Percentiles rank a stretch among this genome's conserved stretches.
These are phyloP conservation scores for Beauveria brongniartii DNA, from an alignment of 2,329 filamentous ascomycete genomes.

Conservation along the genomic window DNA sequence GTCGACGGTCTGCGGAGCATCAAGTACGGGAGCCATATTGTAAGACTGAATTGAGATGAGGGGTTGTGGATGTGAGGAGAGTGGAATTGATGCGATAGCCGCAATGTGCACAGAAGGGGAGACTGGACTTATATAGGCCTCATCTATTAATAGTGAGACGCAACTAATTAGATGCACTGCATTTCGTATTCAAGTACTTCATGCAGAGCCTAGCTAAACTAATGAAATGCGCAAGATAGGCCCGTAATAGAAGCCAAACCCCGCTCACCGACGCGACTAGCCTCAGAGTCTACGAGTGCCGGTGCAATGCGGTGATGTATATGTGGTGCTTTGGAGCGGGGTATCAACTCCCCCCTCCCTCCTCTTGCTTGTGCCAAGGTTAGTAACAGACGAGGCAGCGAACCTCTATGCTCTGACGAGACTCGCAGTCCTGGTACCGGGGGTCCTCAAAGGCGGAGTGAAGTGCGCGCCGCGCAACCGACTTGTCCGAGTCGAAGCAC, in stretches of 20 bases:
- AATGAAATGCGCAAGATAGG: constrained; percentile 1
- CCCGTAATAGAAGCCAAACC: constrained; percentile 1
- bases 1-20: constrained; percentile 35
- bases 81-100: not conserved
- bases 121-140: not conserved
- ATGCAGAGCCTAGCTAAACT: not conserved
- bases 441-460: constrained; percentile 47
- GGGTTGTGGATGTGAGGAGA: not conserved
- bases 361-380: not conserved
- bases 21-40: constrained; percentile 27
- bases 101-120: not conserved
- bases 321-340: not conserved
- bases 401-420: constrained; percentile 57
- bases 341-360: not conserved
- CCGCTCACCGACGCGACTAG: not conserved
- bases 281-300: not conserved
- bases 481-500: constrained; percentile 53
- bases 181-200: not conserved
- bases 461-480: constrained; percentile 42
- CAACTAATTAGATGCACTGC: not conserved
- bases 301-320: not conserved
- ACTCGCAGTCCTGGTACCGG: constrained; percentile 44
- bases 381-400: constrained; percentile 56
- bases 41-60: not conserved
- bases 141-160: not conserved